A percentile compares a stretch with the other conserved stretches of the same genome.
These are phyloP conservation scores for Dendrocalamus sinicus DNA, from an alignment of 176 grass and related monocot species.

Conservation along the genomic window DNA sequence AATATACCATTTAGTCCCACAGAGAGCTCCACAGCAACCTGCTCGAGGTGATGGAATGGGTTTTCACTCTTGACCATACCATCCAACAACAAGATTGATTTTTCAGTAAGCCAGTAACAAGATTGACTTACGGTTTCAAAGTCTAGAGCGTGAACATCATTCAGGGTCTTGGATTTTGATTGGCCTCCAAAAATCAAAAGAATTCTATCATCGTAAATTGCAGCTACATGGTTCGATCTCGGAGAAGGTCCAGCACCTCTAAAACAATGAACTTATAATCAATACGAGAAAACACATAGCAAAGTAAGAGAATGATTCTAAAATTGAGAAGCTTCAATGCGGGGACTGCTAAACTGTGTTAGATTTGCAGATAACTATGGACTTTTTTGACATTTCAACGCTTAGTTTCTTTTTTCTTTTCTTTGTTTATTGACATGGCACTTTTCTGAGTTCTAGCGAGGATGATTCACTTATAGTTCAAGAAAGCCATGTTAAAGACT, in stretches of 20 bases:
- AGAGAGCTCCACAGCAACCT: too few relatives aligned
- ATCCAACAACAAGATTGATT: too few relatives aligned
- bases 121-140: too few relatives aligned
- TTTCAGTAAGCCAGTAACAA: too few relatives aligned
- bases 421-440: constrained; percentile 23
- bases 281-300: constrained; percentile 36
- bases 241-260: constrained; percentile 94
- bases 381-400: not conserved
- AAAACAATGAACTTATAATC: constrained; percentile 44
- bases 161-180: constrained; percentile 90
- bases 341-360: not conserved
- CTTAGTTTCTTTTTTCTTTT: constrained; percentile 28
- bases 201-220: constrained; percentile 84
- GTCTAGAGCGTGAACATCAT: too few relatives aligned
- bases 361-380: constrained; percentile 23
- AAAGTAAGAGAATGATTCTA: constrained; percentile 16
- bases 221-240: constrained; percentile 85
- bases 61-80: too few relatives aligned
- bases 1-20: too few relatives aligned
- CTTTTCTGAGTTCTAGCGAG: too few relatives aligned
- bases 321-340: not conserved
- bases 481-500: constrained; percentile 96
- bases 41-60: too few relatives aligned
- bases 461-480: too few relatives aligned
- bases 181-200: constrained; percentile 93